phyloP scores from a whole-genome alignment of 257 asterid species.

The Solanum peruvianum region DNA sequence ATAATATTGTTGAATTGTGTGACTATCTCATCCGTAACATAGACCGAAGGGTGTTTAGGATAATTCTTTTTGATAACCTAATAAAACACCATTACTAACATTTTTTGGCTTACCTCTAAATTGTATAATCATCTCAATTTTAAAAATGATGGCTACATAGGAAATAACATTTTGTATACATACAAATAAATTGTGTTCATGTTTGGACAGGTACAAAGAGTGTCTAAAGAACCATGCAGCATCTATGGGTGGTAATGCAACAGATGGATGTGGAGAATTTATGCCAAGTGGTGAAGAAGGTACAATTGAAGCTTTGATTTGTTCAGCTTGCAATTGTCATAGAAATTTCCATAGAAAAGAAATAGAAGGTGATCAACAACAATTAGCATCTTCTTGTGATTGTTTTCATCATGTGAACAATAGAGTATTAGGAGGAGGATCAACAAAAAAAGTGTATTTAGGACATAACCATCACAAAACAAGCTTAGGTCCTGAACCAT shows the following conservation, averaged over 20 bases:
- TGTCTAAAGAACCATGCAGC: constrained; percentile 96
- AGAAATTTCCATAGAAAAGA: constrained; percentile 86
- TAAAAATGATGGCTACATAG: too few relatives aligned
- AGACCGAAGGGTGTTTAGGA: background rate
- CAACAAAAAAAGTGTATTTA: constrained; percentile 24
- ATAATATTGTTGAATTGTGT: background rate
- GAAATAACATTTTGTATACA: too few relatives aligned
- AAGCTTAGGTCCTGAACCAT: constrained; percentile 17
- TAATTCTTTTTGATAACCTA: background rate
- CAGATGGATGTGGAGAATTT: constrained; percentile 95
- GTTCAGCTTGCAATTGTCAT: constrained; percentile 89
- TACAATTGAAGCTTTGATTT: constrained; percentile 56
- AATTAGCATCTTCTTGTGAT: constrained; percentile 9
- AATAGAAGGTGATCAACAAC: constrained; percentile 32
- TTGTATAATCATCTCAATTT: too few relatives aligned
- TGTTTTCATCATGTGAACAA: constrained; percentile 10
- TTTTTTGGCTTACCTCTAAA: too few relatives aligned
- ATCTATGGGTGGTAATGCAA: constrained; percentile 75
- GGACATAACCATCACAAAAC: constrained; percentile 19
- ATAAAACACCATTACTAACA: background rate
- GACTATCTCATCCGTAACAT: background rate
- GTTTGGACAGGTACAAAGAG: constrained; percentile 35
- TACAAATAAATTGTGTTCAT: background rate
- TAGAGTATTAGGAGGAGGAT: constrained; percentile 10
- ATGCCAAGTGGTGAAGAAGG: constrained; percentile 92